Base-by-base conservation (phyloP, 441 rosid species). In the Isatis lusitanica region DNA sequence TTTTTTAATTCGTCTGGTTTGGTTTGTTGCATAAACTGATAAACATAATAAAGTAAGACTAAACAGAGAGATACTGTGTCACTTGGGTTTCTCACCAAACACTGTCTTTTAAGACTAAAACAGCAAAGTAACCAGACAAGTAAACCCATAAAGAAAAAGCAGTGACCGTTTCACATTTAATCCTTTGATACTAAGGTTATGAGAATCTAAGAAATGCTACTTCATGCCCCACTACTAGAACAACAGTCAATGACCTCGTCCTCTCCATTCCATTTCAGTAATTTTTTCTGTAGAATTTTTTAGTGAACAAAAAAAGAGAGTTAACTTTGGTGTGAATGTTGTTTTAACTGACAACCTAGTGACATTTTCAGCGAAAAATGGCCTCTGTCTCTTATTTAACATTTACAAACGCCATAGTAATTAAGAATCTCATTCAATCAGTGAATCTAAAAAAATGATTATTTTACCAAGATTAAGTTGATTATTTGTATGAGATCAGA, bases 131-230 rank as follows among this genome's bases (percentile, higher is more conserved):
- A 71, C 68, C 11, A 56, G 57, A 58, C 51, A 31, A 31, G 33
- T 60, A 11, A 55, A 40, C 9, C 2, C 38, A 21, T 50, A 48
- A 64, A 76, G 44, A 13, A 50, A 70, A 70, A 76, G 61, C 26
- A 15, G 28, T 70, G 68, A 71, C 72, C 67, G 55, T 70, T 63
- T 76, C 79, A 63, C 66, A 76, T 76, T 56, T 70, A 43, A 63
- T 17, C 24, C 15, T 55, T 46, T 46, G 13, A 35, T 48, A 24
- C 43, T 11, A 70, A 76, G 21, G 38, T 63, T 16, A 28, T 55
- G 59, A 69, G 30, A 75, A 63, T 60, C 74, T 68, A 35, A 15
- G 11, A 46, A 38, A 50, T 75, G 50, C 57, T 57, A 61, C 43
- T 52, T 33, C 69, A 68, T 35, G 17, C 13, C 74, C 58, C 64